Evolutionary conservation across 768 basidiomycete species (phyloP).

Genomic region (Paxillus rubicundulus): DNA sequence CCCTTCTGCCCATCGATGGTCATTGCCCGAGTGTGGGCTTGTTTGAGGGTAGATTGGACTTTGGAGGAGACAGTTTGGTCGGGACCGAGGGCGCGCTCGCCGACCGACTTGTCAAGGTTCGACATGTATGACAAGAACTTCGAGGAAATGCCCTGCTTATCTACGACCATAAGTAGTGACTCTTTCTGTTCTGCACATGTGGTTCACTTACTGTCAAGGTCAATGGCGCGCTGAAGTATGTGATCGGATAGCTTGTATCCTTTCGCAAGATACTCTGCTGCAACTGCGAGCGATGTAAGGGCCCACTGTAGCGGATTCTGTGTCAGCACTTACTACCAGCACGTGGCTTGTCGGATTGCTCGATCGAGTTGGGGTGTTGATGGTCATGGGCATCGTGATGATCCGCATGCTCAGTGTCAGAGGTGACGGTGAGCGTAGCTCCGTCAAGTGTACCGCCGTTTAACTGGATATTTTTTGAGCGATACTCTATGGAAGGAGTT

Average conservation of each 20-base stretch:
- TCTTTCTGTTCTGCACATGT: neutral
- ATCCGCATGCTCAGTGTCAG: conserved; percentile 59
- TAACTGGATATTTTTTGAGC: conserved; percentile 39
- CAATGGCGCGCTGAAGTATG: conserved; percentile 76
- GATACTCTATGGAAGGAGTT: neutral
- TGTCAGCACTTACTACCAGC: conserved; percentile 60
- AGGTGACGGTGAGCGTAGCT: conserved; percentile 63
- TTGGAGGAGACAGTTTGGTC: conserved; percentile 80
- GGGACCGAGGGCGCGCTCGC: conserved; percentile 69
- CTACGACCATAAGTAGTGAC: conserved; percentile 31
- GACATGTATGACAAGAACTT: conserved; percentile 81
- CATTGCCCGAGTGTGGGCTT: conserved; percentile 67
- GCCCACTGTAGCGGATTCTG: neutral
- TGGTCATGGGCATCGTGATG: conserved; percentile 43
- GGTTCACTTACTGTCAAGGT: conserved; percentile 58
- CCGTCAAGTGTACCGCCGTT: conserved; percentile 80
- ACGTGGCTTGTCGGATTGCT: conserved; percentile 90
- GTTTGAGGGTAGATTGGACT: conserved; percentile 58
- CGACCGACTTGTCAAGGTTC: conserved; percentile 66
- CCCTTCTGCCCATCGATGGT: conserved; percentile 83
- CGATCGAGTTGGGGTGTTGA: conserved; percentile 43
- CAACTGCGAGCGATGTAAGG: conserved; percentile 46
- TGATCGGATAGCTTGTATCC: conserved; percentile 82
- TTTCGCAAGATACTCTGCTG: conserved; percentile 90
- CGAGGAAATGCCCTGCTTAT: conserved; percentile 83